These are phyloP conservation scores for Artemisia tridentata DNA, from an alignment of 129 eudicot genomes.

Conservation along the genomic window DNA sequence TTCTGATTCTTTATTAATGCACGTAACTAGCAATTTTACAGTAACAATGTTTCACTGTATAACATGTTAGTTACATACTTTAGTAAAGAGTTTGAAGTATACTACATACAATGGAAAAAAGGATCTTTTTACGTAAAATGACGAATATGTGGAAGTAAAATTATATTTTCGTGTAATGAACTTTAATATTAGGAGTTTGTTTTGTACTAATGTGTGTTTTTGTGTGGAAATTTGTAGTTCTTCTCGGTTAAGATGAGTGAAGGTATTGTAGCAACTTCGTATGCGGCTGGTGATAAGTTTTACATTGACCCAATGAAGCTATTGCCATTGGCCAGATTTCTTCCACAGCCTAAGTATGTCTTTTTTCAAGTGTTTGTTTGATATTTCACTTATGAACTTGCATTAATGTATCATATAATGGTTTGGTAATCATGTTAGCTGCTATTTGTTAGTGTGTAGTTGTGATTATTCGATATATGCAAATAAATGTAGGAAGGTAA, in stretches of 20 bases:
- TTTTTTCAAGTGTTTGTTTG: neutral
- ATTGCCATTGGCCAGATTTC: constrained; percentile 80
- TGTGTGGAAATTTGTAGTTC: constrained; percentile 32
- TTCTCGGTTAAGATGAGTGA: constrained; percentile 81
- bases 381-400: neutral
- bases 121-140: too few relatives aligned
- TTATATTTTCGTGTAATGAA: too few relatives aligned
- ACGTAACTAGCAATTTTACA: too few relatives aligned
- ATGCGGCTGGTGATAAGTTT: constrained; percentile 80
- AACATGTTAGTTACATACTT: too few relatives aligned
- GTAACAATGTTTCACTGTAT: too few relatives aligned
- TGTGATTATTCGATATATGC: neutral
- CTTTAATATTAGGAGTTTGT: too few relatives aligned
- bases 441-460: neutral
- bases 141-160: too few relatives aligned
- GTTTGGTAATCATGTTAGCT: neutral
- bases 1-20: too few relatives aligned
- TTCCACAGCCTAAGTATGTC: constrained; percentile 91
- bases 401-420: neutral
- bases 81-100: too few relatives aligned
- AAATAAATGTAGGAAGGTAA: neutral
- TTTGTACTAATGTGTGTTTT: neutral
- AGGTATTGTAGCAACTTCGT: constrained; percentile 86
- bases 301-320: constrained; percentile 91
- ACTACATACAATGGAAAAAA: too few relatives aligned